Evolutionary conservation across 495 filamentous ascomycete genomes (phyloP).

Genomic region (Xylaria longipes): DNA sequence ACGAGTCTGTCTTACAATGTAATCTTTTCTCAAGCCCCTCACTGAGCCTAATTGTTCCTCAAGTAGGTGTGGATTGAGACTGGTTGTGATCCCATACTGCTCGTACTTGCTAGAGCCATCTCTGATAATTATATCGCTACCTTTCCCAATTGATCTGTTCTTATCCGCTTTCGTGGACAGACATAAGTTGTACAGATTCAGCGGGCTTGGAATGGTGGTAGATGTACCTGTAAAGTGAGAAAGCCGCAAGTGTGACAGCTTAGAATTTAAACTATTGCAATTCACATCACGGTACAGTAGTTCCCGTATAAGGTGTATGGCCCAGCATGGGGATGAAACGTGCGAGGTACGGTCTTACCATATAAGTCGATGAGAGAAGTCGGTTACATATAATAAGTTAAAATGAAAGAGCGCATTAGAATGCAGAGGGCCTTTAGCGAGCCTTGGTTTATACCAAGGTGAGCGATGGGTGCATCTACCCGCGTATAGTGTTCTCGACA

Average conservation of each 20-base stretch:
- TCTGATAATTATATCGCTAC: not conserved
- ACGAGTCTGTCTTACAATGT: constrained; percentile 9
- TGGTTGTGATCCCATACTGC: not conserved
- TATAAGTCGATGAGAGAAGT: not conserved
- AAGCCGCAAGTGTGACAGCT: not conserved
- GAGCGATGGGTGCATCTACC: not conserved
- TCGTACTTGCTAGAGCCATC: not conserved
- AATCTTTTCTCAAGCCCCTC: constrained; percentile 12
- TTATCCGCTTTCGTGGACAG: no score
- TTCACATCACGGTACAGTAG: not conserved
- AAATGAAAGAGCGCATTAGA: no score
- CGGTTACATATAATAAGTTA: no score
- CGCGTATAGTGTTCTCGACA: not conserved
- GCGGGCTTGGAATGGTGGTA: not conserved
- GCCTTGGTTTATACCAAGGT: not conserved
- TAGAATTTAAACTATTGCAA: not conserved
- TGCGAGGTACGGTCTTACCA: not conserved
- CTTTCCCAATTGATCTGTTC: not conserved
- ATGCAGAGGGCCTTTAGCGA: not conserved
- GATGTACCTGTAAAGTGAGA: not conserved
- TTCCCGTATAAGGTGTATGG: not conserved
- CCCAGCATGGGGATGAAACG: not conserved
- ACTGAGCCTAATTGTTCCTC: not conserved
- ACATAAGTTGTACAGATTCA: not conserved
- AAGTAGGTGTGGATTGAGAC: not conserved